Evolutionary conservation across 2,329 filamentous ascomycete genomes (phyloP), one percentile per base, ranked within the genome.

Genomic region (Whalleya microplaca): DNA sequence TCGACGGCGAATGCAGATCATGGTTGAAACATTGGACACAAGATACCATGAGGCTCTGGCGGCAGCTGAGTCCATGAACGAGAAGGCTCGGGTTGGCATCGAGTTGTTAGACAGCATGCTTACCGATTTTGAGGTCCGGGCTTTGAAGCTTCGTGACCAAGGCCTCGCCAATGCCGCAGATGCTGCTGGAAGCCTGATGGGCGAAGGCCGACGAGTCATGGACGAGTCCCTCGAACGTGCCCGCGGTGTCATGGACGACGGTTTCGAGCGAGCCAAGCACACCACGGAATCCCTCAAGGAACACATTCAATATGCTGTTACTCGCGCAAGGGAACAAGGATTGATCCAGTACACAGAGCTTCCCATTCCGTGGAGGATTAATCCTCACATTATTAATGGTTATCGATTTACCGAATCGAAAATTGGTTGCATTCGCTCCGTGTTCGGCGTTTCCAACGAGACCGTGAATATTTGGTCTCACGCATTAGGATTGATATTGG

Each of bases 391-490:
- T 71, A 80, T 87, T 49, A 86, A 85, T 51, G 95, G 95, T 18
- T 99, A 99, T 73, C 93, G 95, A 49, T 99, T 99, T 78, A 90
- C 86, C 59, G 91, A 96, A 68, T 92, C 91, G 57, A 96, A 96
- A 73, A 79, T 94, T 53, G 94, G 94, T 65, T 98, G 94, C 72
- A 80, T 98, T 49, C 84, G 85, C 49, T 96, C 92, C 20, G 86
- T 91, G 60, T 93, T 96, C 69, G 83, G 85, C 61, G 78, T 95
- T 56, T 96, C 91, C 62, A 99, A 99, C 75, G 95, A 99, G 76
- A 84, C 89, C 41, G 88, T 98, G 78, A 99, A 99, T 76, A 99
- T 99, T 70, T 99, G 95, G 95, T 94, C 93, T 1, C 95, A 99
- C 72, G 85, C 89, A 12, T 83, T 99, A 27, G 95, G 95, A 18